These are phyloP conservation scores for Phtheirospermum japonicum DNA, from an alignment of 257 asterid genomes.

Conservation along the genomic window DNA sequence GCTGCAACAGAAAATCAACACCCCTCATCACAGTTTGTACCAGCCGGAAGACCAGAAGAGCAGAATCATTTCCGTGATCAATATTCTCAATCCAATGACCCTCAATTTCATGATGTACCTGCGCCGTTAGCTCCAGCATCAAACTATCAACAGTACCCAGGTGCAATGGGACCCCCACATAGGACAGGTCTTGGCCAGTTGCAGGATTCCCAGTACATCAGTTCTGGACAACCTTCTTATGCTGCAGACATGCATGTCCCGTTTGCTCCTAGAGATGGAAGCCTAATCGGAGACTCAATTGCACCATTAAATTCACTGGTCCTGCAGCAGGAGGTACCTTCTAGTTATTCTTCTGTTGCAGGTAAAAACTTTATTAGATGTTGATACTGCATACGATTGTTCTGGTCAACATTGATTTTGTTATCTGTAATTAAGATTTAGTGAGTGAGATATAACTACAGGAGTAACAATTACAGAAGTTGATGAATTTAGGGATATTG, in stretches of 20 bases:
- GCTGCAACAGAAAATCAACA: conserved; percentile 64
- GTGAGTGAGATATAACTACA: conserved; percentile 17
- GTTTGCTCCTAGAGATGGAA: conserved; percentile 56
- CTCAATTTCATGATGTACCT: conserved; percentile 44
- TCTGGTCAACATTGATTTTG: conserved; percentile 36
- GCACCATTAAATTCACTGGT: conserved; percentile 55
- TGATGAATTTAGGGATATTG: conserved; percentile 10
- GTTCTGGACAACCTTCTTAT: conserved; percentile 53
- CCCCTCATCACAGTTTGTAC: conserved; percentile 46
- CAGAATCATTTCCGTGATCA: conserved; percentile 50
- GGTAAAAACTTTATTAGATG: conserved; percentile 70
- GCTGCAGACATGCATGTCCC: conserved; percentile 37
- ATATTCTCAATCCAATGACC: conserved; percentile 51
- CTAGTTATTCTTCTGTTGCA: conserved; percentile 99
- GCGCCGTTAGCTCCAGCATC: conserved; percentile 34
- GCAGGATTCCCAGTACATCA: conserved; percentile 46
- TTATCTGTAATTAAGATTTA: conserved; percentile 27
- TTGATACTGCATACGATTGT: conserved; percentile 48
- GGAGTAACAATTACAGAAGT: conserved; percentile 17
- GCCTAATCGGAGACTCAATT: conserved; percentile 49
- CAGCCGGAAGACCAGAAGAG: conserved; percentile 53
- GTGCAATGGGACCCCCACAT: conserved; percentile 38
- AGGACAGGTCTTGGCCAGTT: conserved; percentile 38
- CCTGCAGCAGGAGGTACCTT: conserved; percentile 99
- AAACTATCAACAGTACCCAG: conserved; percentile 54